Percentiles rank a stretch among this genome's conserved stretches.
Conservation (phyloP, 371 early-diverging fungal species). For the Mortierella sp. region DNA sequence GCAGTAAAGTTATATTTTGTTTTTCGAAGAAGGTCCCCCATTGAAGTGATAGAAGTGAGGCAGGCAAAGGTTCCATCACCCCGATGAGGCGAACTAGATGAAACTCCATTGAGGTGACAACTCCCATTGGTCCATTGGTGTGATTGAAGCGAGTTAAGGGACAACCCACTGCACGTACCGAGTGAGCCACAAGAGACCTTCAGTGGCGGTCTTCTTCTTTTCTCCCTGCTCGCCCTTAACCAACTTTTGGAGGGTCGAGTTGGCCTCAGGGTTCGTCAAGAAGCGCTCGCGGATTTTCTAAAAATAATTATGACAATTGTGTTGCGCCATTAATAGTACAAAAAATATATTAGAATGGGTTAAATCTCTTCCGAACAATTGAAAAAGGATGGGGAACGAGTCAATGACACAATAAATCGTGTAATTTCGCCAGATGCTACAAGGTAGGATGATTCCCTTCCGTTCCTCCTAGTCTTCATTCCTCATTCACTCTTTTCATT, state of each 20-base stretch:
- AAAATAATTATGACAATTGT: neutral
- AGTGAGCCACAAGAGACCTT: slow-evolving; percentile 94
- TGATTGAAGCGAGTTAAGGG: too few relatives aligned
- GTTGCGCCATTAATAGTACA: neutral
- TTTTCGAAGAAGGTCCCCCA: too few relatives aligned
- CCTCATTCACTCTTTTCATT: neutral
- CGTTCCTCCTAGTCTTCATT: neutral
- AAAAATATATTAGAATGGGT: neutral
- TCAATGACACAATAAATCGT: too few relatives aligned
- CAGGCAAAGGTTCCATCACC: too few relatives aligned
- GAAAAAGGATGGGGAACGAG: neutral
- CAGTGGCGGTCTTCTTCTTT: slow-evolving; percentile 86
- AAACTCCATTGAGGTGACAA: too few relatives aligned
- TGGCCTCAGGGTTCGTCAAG: slow-evolving; percentile 70
- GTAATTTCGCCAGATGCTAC: too few relatives aligned
- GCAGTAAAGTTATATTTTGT: neutral
- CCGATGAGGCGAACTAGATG: too few relatives aligned
- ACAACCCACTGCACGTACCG: slow-evolving; percentile 64
- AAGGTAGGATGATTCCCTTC: too few relatives aligned
- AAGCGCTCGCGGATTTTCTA: slow-evolving; percentile 88
- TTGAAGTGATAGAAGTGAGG: too few relatives aligned
- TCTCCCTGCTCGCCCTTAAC: slow-evolving; percentile 76
- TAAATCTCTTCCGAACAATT: neutral
- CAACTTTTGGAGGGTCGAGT: slow-evolving; percentile 86
- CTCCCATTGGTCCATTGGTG: too few relatives aligned